Conservation (phyloP, 2,329 filamentous ascomycete genomes). For the Geosmithia morbida region DNA sequence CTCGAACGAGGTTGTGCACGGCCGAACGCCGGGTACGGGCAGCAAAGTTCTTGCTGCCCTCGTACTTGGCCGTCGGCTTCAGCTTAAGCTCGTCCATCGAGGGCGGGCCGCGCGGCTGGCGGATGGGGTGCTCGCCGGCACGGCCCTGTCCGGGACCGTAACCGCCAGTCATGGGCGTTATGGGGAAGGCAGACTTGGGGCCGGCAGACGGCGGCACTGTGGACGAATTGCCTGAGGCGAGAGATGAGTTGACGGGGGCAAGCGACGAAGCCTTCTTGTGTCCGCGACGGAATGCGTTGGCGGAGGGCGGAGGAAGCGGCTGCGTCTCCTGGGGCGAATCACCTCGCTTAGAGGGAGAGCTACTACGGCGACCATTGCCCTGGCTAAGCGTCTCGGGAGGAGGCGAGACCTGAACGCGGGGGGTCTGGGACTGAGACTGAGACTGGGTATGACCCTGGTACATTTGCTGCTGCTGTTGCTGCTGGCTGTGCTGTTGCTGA, state of each 20-base stretch:
- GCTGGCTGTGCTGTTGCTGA: slow-evolving; percentile 28
- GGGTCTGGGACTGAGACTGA: slow-evolving; percentile 35
- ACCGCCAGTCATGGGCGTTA: slow-evolving; percentile 66
- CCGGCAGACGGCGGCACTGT: slow-evolving; percentile 42
- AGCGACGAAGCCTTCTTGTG: slow-evolving; percentile 85
- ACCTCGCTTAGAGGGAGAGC: slow-evolving; percentile 49
- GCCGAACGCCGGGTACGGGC: slow-evolving; percentile 84
- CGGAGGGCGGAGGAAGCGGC: slow-evolving; percentile 74
- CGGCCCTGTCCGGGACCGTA: slow-evolving; percentile 89
- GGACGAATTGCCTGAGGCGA: slow-evolving; percentile 28
- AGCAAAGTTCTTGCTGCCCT: slow-evolving; percentile 96
- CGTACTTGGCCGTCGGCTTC: slow-evolving; percentile 82
- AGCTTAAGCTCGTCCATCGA: slow-evolving; percentile 79
- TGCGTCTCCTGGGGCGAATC: slow-evolving; percentile 52
- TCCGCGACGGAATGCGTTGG: slow-evolving; percentile 81
- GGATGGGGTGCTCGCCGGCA: slow-evolving; percentile 84
- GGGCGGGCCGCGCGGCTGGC: slow-evolving; percentile 86
- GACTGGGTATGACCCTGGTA: slow-evolving; percentile 4
- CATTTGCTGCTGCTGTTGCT: slow-evolving; percentile 25
- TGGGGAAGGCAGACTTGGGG: slow-evolving; percentile 69
- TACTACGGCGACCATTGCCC: slow-evolving; percentile 38
- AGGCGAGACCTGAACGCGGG: slow-evolving; percentile 71
- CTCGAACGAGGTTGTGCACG: slow-evolving; percentile 80
- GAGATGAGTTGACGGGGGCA: slow-evolving; percentile 38
- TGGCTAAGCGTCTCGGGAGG: slow-evolving; percentile 43